These are phyloP conservation scores for Diplodia scrobiculata DNA, from an alignment of 2,329 filamentous ascomycete genomes.

Conservation along the genomic window DNA sequence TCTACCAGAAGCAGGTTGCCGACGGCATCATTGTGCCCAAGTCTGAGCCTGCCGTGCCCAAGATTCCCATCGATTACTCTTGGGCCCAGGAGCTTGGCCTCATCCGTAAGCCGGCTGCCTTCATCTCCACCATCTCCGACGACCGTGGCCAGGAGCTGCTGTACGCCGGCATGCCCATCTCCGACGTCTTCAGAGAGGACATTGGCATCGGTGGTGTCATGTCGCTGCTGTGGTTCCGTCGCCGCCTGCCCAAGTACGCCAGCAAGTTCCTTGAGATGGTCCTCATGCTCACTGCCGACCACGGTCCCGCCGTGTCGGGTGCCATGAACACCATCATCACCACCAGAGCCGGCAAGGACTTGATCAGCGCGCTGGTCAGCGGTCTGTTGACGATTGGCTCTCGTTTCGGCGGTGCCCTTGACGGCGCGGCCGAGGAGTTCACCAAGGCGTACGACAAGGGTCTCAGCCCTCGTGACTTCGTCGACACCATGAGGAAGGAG, in stretches of 20 bases:
- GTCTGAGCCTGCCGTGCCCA: conserved; percentile 88
- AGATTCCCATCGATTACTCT: conserved; percentile 99
- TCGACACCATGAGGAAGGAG: conserved; percentile 98
- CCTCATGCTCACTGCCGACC: conserved; percentile 98
- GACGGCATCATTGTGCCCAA: conserved; percentile 82
- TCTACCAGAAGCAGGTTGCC: conserved; percentile 87
- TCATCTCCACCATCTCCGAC: conserved; percentile 99
- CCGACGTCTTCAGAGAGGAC: conserved; percentile 98
- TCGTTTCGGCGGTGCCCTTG: conserved; percentile 95
- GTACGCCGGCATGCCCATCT: conserved; percentile 99
- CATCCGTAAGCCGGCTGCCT: conserved; percentile 98
- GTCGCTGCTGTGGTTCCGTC: conserved; percentile 99
- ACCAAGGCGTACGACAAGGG: conserved; percentile 98
- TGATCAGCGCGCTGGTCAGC: conserved; percentile 91
- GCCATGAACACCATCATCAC: conserved; percentile 99
- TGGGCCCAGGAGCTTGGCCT: conserved; percentile 99
- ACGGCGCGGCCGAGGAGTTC: conserved; percentile 98
- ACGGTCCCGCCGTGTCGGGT: conserved; percentile 97
- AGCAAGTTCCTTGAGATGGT: conserved; percentile 99
- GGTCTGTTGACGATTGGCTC: conserved; percentile 98
- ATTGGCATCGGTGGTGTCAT: conserved; percentile 99
- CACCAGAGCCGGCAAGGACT: conserved; percentile 96
- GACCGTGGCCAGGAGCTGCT: conserved; percentile 99
- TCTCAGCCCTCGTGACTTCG: conserved; percentile 96
- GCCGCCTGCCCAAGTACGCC: conserved; percentile 90